Conservation (phyloP, 495 filamentous ascomycete species). For the Thozetella sp. region DNA sequence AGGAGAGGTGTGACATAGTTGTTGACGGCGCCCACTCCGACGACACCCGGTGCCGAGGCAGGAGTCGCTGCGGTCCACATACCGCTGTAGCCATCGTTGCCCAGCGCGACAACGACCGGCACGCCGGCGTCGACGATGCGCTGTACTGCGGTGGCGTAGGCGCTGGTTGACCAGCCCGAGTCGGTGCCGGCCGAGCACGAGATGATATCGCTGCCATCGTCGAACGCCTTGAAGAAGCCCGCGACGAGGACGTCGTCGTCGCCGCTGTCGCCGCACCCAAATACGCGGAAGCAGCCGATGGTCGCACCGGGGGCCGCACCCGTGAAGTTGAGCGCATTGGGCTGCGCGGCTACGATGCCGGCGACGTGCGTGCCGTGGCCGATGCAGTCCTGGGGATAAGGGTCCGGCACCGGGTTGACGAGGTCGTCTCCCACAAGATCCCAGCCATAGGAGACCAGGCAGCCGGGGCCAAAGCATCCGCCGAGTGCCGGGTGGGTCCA, state of each 20-base stretch:
- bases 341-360: constrained; percentile 52
- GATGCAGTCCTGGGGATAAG: constrained; percentile 35
- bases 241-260: constrained; percentile 47
- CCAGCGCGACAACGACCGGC: constrained; percentile 46
- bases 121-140: constrained; percentile 49
- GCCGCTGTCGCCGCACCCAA: constrained; percentile 37
- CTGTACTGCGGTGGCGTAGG: constrained; percentile 42
- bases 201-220: constrained; percentile 54
- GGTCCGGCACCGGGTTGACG: constrained; percentile 33
- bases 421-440: constrained; percentile 45
- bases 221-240: constrained; percentile 49
- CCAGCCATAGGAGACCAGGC: constrained; percentile 44
- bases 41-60: constrained; percentile 42
- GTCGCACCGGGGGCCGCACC: constrained; percentile 55
- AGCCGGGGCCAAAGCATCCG: constrained; percentile 49
- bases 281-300: constrained; percentile 48
- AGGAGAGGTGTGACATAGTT: constrained; percentile 35
- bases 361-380: constrained; percentile 44
- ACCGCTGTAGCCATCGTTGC: constrained; percentile 48
- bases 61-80: constrained; percentile 47
- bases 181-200: constrained; percentile 47
- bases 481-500: constrained; percentile 55
- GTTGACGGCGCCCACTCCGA: constrained; percentile 46
- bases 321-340: constrained; percentile 39
- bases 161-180: constrained; percentile 48